These are phyloP conservation scores for Colletotrichum filicis DNA, from an alignment of 2,329 filamentous ascomycete genomes.

Conservation along the genomic window DNA sequence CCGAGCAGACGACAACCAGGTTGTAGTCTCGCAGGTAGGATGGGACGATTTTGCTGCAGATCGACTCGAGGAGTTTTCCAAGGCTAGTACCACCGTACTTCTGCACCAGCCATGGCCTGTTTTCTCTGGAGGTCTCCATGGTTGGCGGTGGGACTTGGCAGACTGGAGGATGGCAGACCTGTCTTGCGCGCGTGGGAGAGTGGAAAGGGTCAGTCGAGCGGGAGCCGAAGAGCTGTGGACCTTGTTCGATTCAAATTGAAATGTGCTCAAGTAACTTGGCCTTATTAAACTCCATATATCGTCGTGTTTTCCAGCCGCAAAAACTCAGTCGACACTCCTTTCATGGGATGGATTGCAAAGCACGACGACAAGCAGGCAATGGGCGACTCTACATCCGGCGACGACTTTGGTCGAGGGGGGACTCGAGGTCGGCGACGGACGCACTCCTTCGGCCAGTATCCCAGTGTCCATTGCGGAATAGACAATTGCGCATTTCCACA, in stretches of 20 bases:
- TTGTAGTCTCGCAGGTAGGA: slow-evolving; percentile 62
- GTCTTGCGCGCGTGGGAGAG: not conserved
- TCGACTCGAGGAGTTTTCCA: slow-evolving; percentile 86
- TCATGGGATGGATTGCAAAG: not conserved
- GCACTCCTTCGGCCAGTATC: not conserved
- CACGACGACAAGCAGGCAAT: not conserved
- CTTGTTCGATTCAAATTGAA: not conserved
- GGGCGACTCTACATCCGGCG: not conserved
- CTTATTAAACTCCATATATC: slow-evolving; percentile 9
- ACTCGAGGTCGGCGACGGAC: not conserved
- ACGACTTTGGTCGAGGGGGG: not conserved
- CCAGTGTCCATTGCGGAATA: slow-evolving; percentile 5
- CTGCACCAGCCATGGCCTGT: slow-evolving; percentile 82
- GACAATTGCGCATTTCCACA: not conserved
- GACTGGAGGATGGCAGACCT: not conserved
- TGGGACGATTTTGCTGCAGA: slow-evolving; percentile 45
- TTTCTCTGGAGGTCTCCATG: slow-evolving; percentile 43
- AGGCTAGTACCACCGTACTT: slow-evolving; percentile 97
- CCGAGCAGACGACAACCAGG: slow-evolving; percentile 94
- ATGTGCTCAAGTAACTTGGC: not conserved
- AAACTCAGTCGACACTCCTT: not conserved
- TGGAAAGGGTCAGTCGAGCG: not conserved
- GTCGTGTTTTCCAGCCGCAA: not conserved
- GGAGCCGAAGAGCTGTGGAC: not conserved
- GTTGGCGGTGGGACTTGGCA: not conserved